Base-by-base conservation (phyloP, 2,329 filamentous ascomycete species). In the Penicillium concentricum region DNA sequence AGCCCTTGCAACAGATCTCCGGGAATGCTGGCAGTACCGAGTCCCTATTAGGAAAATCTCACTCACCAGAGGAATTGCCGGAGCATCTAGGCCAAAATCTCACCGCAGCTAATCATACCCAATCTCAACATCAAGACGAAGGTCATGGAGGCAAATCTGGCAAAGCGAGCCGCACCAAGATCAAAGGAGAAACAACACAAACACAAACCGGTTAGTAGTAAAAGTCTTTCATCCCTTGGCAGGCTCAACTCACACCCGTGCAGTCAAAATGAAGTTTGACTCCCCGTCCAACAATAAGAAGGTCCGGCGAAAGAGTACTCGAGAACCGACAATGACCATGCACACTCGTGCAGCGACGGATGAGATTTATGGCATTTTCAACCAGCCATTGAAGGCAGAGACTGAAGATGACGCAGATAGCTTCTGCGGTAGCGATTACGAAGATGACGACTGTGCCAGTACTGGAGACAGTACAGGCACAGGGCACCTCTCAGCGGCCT, bases 281-380 rank as follows among this genome's bases (percentile, higher is more conserved):
- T 97, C 93, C 2, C 93, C 92, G 0, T 90, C 90, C 0, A 85
- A 87, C n/a, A 85, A 87, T 16, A 87, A 86, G 4, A 97, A 95
- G 74, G 82, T 93, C 54, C 89, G 87, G 62, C 90, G 90, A 73
- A 94, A 89, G 72, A 87, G 87, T 50, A 82, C 81, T 12, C 77
- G 81, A 35, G 93, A 97, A 74, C 90, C 92, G n/a, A 99, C 94
- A 2, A 97, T 99, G 92, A 99, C 94, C 0, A 85, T 99, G 63
- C 92, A 97, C 70, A 99, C 94, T 13, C 90, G 86, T 66, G 93
- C 94, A 62, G 94, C 94, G 5, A 97, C 93, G 60, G 92, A 97
- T 66, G 94, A 99, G 66, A 97, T 99, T 51, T 97, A 97, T 68
- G 92, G 92, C 56, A 91, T 99, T 46, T 99, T 97, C 76, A 97